Conservation (phyloP, 495 filamentous ascomycete species). For the Hypoxylon fuscum region DNA sequence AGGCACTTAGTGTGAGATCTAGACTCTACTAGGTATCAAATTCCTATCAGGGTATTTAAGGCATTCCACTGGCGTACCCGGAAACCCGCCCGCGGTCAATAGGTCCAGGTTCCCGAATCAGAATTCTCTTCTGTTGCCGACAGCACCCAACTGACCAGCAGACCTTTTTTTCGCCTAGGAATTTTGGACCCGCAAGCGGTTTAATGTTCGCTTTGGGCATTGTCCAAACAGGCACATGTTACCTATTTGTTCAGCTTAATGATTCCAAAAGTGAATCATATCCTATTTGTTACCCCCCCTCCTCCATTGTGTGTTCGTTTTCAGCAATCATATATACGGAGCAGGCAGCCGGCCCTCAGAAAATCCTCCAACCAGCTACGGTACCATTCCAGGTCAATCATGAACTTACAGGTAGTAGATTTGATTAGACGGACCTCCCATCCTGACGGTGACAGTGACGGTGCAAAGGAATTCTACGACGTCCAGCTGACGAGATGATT, state of each 20-base stretch:
- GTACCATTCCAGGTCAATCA: not conserved
- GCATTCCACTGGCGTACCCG: slow-evolving; percentile 23
- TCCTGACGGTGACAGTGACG: too few relatives aligned
- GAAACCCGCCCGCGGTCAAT: slow-evolving; percentile 43
- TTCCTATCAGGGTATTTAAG: slow-evolving; percentile 46
- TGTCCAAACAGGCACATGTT: slow-evolving; percentile 37
- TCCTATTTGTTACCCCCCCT: slow-evolving; percentile 3
- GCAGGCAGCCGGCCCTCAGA: slow-evolving; percentile 1
- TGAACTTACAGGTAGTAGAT: not conserved
- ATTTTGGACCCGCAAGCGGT: slow-evolving; percentile 36
- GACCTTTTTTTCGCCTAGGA: too few relatives aligned
- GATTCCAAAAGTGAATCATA: slow-evolving; percentile 24
- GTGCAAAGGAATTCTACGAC: slow-evolving; percentile 3
- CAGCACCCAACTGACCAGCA: slow-evolving; percentile 36
- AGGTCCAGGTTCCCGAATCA: slow-evolving; percentile 43
- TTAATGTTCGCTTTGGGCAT: slow-evolving; percentile 19
- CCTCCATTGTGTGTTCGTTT: slow-evolving; percentile 20
- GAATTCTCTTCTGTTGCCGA: slow-evolving; percentile 4
- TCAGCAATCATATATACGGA: not conserved
- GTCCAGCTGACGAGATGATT: slow-evolving; percentile 16
- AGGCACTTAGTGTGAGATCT: slow-evolving; percentile 15
- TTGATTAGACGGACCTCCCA: slow-evolving; percentile 7
- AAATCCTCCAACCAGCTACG: not conserved
- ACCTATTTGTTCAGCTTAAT: slow-evolving; percentile 24
- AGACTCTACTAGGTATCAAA: slow-evolving; percentile 34